Conservation (phyloP, 78 protist genomes). For the Planoprotostelium fungivorum region DNA sequence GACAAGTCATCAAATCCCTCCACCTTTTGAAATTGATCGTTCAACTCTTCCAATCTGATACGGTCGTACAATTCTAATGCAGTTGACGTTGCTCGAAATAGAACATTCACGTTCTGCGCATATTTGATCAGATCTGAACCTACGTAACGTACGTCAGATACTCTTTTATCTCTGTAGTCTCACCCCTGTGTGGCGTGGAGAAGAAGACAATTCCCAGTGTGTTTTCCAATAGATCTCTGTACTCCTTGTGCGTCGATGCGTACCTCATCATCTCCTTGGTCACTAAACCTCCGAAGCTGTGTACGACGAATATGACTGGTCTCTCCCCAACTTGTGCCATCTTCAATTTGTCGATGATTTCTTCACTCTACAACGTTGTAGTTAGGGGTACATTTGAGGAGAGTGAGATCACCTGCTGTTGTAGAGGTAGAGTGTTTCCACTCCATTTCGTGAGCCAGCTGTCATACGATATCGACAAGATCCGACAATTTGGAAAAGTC, state of each 20-base stretch:
- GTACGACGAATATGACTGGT: conserved; percentile 21
- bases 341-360: conserved; percentile 18
- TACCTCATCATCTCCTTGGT: conserved; percentile 35
- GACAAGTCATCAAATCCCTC: conserved; percentile 5
- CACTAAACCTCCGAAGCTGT: conserved; percentile 35
- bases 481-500: conserved; percentile 5
- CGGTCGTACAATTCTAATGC: neutral
- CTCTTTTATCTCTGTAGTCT: neutral
- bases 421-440: conserved; percentile 3
- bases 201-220: conserved; percentile 17
- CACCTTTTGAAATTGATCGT: conserved; percentile 11
- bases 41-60: neutral
- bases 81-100: conserved; percentile 9
- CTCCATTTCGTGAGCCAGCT: conserved; percentile 23
- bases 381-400: too few relatives aligned
- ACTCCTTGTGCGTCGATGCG: conserved; percentile 4
- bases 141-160: neutral
- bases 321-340: conserved; percentile 27
- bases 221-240: conserved; percentile 5
- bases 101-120: conserved; percentile 12
- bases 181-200: conserved; percentile 31
- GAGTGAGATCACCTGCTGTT: conserved; percentile 7
- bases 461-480: conserved; percentile 17
- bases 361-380: conserved; percentile 9
- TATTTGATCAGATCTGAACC: conserved; percentile 3